These are phyloP conservation scores for Echinosophora koreensis DNA, from an alignment of 306 rosid genomes.

Conservation along the genomic window DNA sequence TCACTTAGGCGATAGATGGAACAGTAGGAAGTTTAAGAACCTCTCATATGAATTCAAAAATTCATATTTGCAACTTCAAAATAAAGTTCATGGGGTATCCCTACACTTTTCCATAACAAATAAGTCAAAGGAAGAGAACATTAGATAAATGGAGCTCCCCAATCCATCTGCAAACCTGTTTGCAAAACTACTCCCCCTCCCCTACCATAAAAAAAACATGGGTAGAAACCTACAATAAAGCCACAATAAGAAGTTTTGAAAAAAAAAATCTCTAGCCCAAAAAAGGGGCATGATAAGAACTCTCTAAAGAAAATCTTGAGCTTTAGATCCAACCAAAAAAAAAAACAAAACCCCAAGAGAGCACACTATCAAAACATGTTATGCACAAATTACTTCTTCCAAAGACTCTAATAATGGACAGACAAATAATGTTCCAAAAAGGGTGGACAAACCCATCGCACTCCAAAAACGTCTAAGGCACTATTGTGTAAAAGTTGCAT, in stretches of 20 bases:
- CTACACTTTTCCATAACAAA: not conserved
- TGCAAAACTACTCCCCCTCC: not conserved
- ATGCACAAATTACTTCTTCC: not conserved
- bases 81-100: not conserved
- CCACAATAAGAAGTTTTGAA: not conserved
- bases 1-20: not conserved
- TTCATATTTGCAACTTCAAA: not conserved
- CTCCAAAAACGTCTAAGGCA: not conserved
- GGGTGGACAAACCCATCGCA: not conserved
- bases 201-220: not conserved
- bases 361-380: not conserved
- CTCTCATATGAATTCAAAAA: no score
- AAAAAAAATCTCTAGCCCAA: not conserved
- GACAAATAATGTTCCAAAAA: not conserved
- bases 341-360: not conserved
- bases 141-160: not conserved
- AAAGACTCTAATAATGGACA: not conserved
- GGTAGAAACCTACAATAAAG: not conserved
- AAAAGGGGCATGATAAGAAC: not conserved
- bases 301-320: not conserved
- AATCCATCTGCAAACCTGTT: not conserved
- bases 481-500: not conserved
- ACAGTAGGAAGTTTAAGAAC: not conserved
- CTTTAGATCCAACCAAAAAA: not conserved
- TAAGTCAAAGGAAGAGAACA: not conserved